These are phyloP conservation scores for Exophiala alcalophila DNA, from an alignment of 2,329 filamentous ascomycete genomes.

Conservation along the genomic window DNA sequence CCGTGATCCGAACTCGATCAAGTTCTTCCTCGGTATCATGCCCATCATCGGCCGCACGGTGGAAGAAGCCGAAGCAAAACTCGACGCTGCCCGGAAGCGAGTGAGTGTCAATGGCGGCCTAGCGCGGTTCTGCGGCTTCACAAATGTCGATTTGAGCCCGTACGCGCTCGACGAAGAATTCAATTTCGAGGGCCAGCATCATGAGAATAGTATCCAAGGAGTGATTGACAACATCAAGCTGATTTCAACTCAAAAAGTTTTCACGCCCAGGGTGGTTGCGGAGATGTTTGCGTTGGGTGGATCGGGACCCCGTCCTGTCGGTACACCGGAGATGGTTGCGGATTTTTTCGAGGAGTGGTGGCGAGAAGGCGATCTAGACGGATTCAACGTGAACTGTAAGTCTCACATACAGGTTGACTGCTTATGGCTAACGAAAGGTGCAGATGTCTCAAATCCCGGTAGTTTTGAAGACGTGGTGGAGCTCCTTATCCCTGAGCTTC, in stretches of 20 bases:
- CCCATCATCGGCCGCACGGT: conserved; percentile 50
- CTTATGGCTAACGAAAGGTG: too few relatives aligned
- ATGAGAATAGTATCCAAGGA: conserved; percentile 32
- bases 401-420: too few relatives aligned
- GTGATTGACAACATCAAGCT: conserved; percentile 24
- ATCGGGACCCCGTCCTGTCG: conserved; percentile 62
- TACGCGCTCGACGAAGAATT: conserved; percentile 9
- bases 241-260: background rate
- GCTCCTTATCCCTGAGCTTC: conserved; percentile 62
- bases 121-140: conserved; percentile 49
- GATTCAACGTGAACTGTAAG: conserved; percentile 61
- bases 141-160: conserved; percentile 7
- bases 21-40: conserved; percentile 53
- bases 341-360: conserved; percentile 67
- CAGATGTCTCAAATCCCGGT: conserved; percentile 63
- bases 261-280: conserved; percentile 4
- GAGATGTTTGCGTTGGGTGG: conserved; percentile 64
- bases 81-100: conserved; percentile 50
- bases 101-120: conserved; percentile 55
- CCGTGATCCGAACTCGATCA: conserved; percentile 55
- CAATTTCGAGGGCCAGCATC: background rate
- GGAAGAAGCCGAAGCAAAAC: conserved; percentile 54
- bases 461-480: conserved; percentile 68
- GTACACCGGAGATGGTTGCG: conserved; percentile 62
- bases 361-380: conserved; percentile 66